Conservation (phyloP, 352 stramenopile genomes). For the Pythium myriotylum region DNA sequence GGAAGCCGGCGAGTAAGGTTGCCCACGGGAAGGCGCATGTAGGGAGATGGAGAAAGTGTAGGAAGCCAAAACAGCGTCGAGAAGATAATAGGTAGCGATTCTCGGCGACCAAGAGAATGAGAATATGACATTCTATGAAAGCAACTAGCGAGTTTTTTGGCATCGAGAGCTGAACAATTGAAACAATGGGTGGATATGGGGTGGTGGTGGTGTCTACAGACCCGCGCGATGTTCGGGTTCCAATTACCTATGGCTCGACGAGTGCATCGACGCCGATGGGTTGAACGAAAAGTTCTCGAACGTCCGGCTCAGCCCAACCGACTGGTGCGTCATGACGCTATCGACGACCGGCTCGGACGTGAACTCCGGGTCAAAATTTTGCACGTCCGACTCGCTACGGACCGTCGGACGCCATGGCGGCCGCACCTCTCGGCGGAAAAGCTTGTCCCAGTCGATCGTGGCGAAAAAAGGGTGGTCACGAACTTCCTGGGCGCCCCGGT, state of each 20-base stretch:
- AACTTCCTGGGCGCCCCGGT: constrained; percentile 60
- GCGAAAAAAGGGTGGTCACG: constrained; percentile 88
- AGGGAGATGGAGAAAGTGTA: background rate
- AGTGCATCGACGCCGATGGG: constrained; percentile 41
- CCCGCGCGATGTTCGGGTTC: background rate
- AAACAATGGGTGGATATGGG: constrained; percentile 1
- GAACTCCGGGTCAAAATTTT: constrained; percentile 81
- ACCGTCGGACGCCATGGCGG: constrained; percentile 70
- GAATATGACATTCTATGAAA: background rate
- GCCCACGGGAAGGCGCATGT: constrained; percentile 3
- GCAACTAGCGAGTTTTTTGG: too few species aligned
- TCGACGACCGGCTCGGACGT: constrained; percentile 76
- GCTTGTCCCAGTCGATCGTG: constrained; percentile 78
- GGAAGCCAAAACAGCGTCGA: too few species aligned
- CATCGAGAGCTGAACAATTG: constrained; percentile 4
- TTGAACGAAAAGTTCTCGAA: constrained; percentile 84
- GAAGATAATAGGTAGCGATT: background rate
- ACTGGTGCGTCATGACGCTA: constrained; percentile 73
- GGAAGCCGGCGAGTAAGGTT: background rate
- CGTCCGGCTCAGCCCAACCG: constrained; percentile 53
- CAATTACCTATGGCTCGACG: background rate
- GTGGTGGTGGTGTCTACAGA: background rate
- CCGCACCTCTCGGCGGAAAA: constrained; percentile 58
- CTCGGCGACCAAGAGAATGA: background rate
- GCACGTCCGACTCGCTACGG: constrained; percentile 70